Evolutionary conservation across 1,284 basidiomycete species (phyloP), one percentile per base, ranked within the genome.

Genomic region (Inonotus obliquus): DNA sequence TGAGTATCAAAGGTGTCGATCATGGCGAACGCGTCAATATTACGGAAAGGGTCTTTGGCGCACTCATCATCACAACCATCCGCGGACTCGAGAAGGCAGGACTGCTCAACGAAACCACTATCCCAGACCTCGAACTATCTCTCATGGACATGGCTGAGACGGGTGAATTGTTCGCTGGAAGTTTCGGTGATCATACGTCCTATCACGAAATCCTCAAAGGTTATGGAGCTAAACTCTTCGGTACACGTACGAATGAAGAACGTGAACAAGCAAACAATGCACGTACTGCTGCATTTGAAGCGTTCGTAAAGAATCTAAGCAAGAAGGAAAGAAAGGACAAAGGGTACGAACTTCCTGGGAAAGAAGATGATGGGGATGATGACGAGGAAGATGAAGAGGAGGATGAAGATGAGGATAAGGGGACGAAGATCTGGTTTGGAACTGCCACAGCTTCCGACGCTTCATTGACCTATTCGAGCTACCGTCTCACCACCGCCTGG

Each of bases 11-110:
- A 78, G 75, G 71, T 64, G 72, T 71, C 62, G 74, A 77, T 61
- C 76, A 79, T 60, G 74, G 72, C 6, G 69, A 75, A 11, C 75
- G 72, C 55, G 69, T 73, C 35, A 48, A 63, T 9, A 37, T 70
- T 23, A 76, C 76, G 6, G 73, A 75, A 63, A 74, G 72, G 56
- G 70, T 68, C 2, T 77, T 74, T 60, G 76, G 76, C 13, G 74
- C 76, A 3, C 67, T 71, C 10, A 68, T 76, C n/a, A 69, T 79
- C 39, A 71, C 73, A n/a, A 65, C 75, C 13, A 65, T 80, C n/a
- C 72, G 73, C 9, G 74, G 67, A n/a, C 64, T 79, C n/a, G 69
- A 78, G 25, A 64, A 67, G 35, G 68, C 54, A 68, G 39, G 72
- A 76, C 52, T 66, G 73, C 63, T 58, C 64, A 29, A 63, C 66